phyloP scores from a whole-genome alignment of 2,329 filamentous ascomycete species.

The Fusarium virguliforme region DNA sequence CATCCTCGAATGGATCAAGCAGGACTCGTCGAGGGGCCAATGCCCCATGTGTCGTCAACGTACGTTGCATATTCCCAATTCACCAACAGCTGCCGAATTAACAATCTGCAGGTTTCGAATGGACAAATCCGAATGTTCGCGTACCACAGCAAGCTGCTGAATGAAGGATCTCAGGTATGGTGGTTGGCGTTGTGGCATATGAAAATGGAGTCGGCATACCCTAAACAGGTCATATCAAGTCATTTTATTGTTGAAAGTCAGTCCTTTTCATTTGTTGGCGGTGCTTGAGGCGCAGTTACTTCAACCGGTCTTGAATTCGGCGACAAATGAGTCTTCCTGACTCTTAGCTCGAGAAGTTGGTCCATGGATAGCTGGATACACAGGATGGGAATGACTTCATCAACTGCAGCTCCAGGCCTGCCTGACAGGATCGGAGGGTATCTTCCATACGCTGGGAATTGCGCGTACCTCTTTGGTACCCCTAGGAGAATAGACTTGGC shows the following conservation, averaged over 20 bases:
- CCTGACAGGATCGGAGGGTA: neutral
- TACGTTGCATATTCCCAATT: slow-evolving; percentile 60
- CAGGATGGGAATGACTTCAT: too few species aligned
- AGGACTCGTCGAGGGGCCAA: slow-evolving; percentile 92
- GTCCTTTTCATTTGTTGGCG: neutral
- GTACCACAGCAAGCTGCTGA: slow-evolving; percentile 53
- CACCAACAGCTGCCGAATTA: slow-evolving; percentile 6
- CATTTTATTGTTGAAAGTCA: neutral
- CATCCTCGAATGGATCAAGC: slow-evolving; percentile 95
- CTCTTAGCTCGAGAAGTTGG: neutral
- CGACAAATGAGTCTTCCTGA: neutral
- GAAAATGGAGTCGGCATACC: slow-evolving; percentile 30
- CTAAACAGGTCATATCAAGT: slow-evolving; percentile 15
- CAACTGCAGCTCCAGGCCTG: too few species aligned
- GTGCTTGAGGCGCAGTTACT: neutral
- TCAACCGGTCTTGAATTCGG: neutral
- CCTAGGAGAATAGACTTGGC: too few species aligned
- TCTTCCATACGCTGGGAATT: neutral
- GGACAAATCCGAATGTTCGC: slow-evolving; percentile 58
- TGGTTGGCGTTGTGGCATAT: slow-evolving; percentile 47
- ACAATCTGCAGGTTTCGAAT: slow-evolving; percentile 58
- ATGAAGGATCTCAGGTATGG: slow-evolving; percentile 34
- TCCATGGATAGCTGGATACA: too few species aligned
- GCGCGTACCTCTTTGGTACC: too few species aligned
- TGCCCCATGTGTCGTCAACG: slow-evolving; percentile 99